Percentiles rank a stretch among this genome's conserved stretches.
These are phyloP conservation scores for Blechomonas ayalai DNA, from an alignment of 208 protist species.

Conservation along the genomic window DNA sequence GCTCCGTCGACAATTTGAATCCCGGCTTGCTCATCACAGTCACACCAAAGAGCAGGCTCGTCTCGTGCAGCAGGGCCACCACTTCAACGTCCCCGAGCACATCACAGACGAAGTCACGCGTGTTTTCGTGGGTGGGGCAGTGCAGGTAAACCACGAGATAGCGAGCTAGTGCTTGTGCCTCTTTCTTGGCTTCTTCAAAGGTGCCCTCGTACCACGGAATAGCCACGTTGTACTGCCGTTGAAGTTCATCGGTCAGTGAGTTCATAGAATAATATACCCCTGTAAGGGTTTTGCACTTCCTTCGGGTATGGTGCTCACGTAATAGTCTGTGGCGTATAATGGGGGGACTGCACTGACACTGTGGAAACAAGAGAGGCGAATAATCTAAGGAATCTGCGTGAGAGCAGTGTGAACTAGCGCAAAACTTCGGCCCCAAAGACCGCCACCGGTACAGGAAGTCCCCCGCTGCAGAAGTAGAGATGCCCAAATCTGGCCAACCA, in stretches of 20 bases:
- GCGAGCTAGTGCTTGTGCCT: conserved; percentile 24
- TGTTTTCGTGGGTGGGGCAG: conserved; percentile 68
- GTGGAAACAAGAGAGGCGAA: no score
- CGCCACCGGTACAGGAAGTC: no score
- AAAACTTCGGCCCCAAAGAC: no score
- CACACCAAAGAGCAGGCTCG: conserved; percentile 46
- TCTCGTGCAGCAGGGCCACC: conserved; percentile 28
- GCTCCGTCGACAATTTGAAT: conserved; percentile 28
- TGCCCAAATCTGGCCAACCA: no score
- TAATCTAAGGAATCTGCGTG: no score
- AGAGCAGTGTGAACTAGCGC: no score
- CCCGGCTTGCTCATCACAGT: conserved; percentile 45
- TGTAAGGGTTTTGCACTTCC: no score
- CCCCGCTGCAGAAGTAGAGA: no score
- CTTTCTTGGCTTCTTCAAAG: conserved; percentile 44
- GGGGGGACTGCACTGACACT: no score
- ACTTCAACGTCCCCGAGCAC: conserved; percentile 41
- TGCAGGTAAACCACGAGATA: conserved; percentile 81
- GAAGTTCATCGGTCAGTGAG: conserved; percentile 19
- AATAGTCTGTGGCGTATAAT: no score
- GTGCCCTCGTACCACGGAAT: conserved; percentile 51
- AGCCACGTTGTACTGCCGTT: conserved; percentile 26
- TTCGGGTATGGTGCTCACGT: no score
- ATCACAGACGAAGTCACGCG: conserved; percentile 37
- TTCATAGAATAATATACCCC: no score